These are phyloP conservation scores for Handroanthus guayacan DNA, from an alignment of 257 asterid species.

Conservation along the genomic window DNA sequence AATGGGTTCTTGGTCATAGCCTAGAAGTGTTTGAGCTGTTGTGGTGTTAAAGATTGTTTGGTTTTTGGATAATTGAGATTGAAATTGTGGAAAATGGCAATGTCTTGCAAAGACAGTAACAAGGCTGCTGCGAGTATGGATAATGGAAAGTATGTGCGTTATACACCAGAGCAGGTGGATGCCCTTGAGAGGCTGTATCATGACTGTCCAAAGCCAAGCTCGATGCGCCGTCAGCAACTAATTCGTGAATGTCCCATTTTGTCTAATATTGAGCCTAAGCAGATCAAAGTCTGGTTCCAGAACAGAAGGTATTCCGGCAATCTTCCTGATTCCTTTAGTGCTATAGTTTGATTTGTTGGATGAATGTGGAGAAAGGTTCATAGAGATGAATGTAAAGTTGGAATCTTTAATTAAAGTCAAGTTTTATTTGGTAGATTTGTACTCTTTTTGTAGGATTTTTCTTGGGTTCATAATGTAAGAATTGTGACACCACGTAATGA, in stretches of 20 bases:
- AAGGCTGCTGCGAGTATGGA: conserved; percentile 53
- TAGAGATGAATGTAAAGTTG: not conserved
- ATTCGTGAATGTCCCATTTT: conserved; percentile 88
- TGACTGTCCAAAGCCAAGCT: conserved; percentile 91
- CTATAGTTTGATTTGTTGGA: conserved; percentile 5
- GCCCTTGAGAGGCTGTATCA: conserved; percentile 94
- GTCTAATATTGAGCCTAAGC: conserved; percentile 83
- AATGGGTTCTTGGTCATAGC: conserved; percentile 27
- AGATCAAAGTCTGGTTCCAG: conserved; percentile 96
- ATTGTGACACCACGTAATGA: no score
- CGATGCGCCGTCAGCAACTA: conserved; percentile 88
- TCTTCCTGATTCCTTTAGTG: not conserved
- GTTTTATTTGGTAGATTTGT: not conserved
- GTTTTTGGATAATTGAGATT: conserved; percentile 15
- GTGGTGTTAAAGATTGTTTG: conserved; percentile 1
- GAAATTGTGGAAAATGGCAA: conserved; percentile 50
- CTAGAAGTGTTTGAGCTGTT: conserved; percentile 8
- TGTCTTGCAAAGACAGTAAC: conserved; percentile 78
- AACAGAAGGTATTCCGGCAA: conserved; percentile 70
- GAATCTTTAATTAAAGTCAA: conserved; percentile 1
- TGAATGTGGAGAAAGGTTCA: not conserved
- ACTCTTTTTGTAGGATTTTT: not conserved
- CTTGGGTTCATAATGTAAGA: not conserved
- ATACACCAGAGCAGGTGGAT: conserved; percentile 91
- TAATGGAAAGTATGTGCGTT: conserved; percentile 83